These are phyloP conservation scores for Fusarium acutatum DNA, from an alignment of 2,329 filamentous ascomycete genomes.

Conservation along the genomic window DNA sequence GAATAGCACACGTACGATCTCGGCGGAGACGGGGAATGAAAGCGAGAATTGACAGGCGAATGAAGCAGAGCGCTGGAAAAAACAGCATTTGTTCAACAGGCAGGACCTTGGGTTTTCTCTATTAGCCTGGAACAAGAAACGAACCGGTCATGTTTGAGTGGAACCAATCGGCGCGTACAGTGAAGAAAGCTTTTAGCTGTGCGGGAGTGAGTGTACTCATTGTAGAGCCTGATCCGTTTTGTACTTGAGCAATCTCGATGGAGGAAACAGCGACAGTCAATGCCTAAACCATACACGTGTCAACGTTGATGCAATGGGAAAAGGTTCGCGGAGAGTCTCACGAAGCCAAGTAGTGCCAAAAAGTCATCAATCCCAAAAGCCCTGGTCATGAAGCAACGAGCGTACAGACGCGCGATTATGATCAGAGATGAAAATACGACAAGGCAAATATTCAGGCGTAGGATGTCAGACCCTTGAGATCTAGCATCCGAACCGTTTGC, in stretches of 20 bases:
- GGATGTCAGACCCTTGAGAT: neutral
- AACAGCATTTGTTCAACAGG: neutral
- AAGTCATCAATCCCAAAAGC: neutral
- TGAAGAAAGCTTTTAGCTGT: neutral
- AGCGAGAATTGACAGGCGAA: neutral
- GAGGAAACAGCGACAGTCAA: neutral
- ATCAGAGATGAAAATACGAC: neutral
- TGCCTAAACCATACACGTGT: neutral
- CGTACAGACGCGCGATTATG: neutral
- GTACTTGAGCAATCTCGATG: neutral
- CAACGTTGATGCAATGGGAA: rapidly evolving
- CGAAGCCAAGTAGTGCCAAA: neutral
- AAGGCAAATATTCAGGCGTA: neutral
- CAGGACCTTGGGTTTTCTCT: neutral
- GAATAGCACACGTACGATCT: neutral
- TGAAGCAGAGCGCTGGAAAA: neutral
- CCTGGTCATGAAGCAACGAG: neutral
- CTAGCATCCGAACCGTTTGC: neutral
- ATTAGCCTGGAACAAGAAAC: neutral
- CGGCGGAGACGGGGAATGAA: neutral
- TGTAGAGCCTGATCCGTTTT: neutral
- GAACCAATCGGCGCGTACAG: neutral
- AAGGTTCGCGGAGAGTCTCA: neutral
- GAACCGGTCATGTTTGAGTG: rapidly evolving
- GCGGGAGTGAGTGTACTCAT: neutral